Evolutionary conservation across 2,329 filamentous ascomycete genomes (phyloP).

Genomic region (Xylariaceae sp.): DNA sequence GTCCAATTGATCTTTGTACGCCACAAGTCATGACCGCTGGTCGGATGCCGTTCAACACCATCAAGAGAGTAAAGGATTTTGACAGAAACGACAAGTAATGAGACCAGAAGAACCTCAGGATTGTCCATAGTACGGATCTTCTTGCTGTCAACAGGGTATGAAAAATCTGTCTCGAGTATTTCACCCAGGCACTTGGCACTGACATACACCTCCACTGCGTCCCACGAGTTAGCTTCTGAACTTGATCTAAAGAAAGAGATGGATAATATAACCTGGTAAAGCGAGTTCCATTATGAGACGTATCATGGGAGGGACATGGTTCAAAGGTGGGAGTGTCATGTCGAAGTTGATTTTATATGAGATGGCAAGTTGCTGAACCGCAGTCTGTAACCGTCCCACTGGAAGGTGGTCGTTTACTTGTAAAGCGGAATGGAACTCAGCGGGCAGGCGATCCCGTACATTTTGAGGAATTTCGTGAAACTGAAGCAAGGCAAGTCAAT

Average conservation of each 20-base stretch:
- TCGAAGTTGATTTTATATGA: conserved; percentile 66
- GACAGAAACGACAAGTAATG: conserved; percentile 67
- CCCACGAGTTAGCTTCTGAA: conserved; percentile 27
- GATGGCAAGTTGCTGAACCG: conserved; percentile 57
- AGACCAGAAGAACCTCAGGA: conserved; percentile 72
- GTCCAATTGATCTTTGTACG: conserved; percentile 67
- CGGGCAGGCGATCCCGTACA: conserved; percentile 62
- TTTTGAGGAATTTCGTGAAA: conserved; percentile 56
- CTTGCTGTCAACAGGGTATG: conserved; percentile 48
- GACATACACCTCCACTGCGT: conserved; percentile 59
- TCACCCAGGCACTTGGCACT: conserved; percentile 54
- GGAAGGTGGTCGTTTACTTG: conserved; percentile 48
- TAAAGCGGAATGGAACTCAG: conserved; percentile 55
- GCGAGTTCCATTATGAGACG: conserved; percentile 67
- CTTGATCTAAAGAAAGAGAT: not conserved
- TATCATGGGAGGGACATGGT: conserved; percentile 63
- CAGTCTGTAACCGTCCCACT: conserved; percentile 59
- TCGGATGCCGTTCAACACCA: conserved; percentile 45
- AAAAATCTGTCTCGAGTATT: conserved; percentile 50
- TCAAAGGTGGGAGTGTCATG: conserved; percentile 69
- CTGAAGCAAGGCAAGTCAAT: conserved; percentile 30
- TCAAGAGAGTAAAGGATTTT: conserved; percentile 80
- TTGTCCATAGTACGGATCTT: conserved; percentile 51
- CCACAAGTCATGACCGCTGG: conserved; percentile 51
- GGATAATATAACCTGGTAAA: conserved; percentile 65